Conservation (phyloP, 1,284 basidiomycete species). For the Irpex lacteus region DNA sequence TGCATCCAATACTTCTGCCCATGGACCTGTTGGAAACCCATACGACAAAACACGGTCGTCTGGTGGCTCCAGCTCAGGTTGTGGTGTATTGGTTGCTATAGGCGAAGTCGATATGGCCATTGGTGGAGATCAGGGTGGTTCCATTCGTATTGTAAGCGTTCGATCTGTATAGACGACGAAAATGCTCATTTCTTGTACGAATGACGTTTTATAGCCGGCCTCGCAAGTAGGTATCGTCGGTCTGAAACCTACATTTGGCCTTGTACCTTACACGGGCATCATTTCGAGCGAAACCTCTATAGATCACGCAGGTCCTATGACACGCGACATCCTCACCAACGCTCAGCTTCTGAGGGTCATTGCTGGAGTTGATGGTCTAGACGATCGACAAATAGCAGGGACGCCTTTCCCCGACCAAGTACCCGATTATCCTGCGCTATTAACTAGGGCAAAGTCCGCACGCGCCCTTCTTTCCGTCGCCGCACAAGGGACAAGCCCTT, state of each 20-base stretch:
- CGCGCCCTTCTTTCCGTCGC: slow-evolving; percentile 15
- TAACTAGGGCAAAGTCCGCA: slow-evolving; percentile 18
- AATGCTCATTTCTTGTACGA: background rate
- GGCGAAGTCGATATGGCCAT: slow-evolving; percentile 45
- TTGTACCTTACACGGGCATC: slow-evolving; percentile 48
- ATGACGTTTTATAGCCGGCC: slow-evolving; percentile 28
- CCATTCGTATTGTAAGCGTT: slow-evolving; percentile 34
- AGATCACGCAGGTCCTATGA: slow-evolving; percentile 41
- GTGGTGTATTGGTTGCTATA: slow-evolving; percentile 39
- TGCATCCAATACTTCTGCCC: slow-evolving; percentile 36
- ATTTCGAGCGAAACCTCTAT: slow-evolving; percentile 38
- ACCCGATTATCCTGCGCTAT: slow-evolving; percentile 35
- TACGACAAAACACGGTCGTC: slow-evolving; percentile 41
- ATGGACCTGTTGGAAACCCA: slow-evolving; percentile 42
- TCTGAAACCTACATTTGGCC: slow-evolving; percentile 46
- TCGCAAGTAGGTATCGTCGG: slow-evolving; percentile 46
- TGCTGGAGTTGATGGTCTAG: slow-evolving; percentile 45
- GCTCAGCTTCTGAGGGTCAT: slow-evolving; percentile 43
- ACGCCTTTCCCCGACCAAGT: slow-evolving; percentile 37
- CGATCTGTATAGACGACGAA: background rate
- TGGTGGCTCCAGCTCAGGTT: slow-evolving; percentile 45
- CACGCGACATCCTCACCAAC: slow-evolving; percentile 39
- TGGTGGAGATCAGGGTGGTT: slow-evolving; percentile 47
- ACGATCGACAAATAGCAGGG: slow-evolving; percentile 42
- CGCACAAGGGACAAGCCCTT: slow-evolving; percentile 21